Percentiles rank a stretch among this genome's conserved stretches.
Conservation (phyloP, 345 rosid genomes). For the Streptanthus diversifolius region DNA sequence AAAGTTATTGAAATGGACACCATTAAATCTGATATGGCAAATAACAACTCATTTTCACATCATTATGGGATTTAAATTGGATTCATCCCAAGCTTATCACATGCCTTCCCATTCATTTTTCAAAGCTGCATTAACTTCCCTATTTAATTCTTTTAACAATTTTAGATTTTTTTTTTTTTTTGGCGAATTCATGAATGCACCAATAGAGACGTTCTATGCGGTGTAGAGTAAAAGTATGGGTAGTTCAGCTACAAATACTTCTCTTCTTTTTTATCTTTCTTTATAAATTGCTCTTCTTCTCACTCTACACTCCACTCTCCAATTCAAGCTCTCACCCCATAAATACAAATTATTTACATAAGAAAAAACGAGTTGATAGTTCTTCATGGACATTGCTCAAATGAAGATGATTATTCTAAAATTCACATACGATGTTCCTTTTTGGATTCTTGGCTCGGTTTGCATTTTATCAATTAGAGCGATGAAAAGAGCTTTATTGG, state of each 20-base stretch:
- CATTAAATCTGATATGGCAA: neutral
- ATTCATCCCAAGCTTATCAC: constrained; percentile 13
- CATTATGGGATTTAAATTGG: neutral
- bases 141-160: neutral
- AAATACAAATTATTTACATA: neutral
- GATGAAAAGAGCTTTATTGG: constrained; percentile 37
- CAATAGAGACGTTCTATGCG: constrained; percentile 26
- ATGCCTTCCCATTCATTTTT: neutral
- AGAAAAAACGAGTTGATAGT: neutral
- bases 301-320: constrained; percentile 13
- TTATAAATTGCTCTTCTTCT: constrained; percentile 9
- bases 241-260: constrained; percentile 19
- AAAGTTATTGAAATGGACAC: neutral
- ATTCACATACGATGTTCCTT: constrained; percentile 25
- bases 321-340: constrained; percentile 16
- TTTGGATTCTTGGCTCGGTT: constrained; percentile 28
- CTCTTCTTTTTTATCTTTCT: neutral
- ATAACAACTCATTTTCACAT: constrained; percentile 7
- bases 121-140: constrained; percentile 15
- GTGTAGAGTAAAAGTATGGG: constrained; percentile 21
- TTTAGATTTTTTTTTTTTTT: constrained; percentile 17
- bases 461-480: constrained; percentile 11
- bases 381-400: constrained; percentile 22
- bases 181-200: constrained; percentile 30
- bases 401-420: constrained; percentile 22